Percentiles rank a stretch among this genome's conserved stretches.
phyloP scores from a whole-genome alignment of 495 filamentous ascomycete genomes.

The Schizothecium vesticola region DNA sequence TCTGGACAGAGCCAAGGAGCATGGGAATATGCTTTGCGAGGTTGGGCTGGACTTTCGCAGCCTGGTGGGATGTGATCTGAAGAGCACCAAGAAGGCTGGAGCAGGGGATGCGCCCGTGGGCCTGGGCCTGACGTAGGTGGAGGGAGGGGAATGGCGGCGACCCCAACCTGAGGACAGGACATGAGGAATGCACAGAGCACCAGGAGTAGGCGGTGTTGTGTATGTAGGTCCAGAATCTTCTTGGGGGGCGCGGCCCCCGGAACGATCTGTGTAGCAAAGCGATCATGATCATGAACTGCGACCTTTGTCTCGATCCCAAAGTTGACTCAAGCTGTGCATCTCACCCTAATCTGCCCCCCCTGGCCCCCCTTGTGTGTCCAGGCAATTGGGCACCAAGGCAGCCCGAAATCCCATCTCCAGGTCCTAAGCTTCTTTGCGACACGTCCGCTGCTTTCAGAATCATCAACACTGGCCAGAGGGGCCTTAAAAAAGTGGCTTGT shows the following conservation, averaged over 20 bases:
- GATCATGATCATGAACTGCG: background rate
- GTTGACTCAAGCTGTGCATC: background rate
- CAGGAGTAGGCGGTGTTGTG: background rate
- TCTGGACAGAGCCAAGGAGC: constrained; percentile 71
- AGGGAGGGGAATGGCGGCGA: background rate
- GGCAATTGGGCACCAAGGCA: background rate
- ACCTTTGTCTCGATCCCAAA: background rate
- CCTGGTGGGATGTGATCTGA: constrained; percentile 42
- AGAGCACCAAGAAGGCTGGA: background rate
- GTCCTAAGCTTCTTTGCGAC: background rate
- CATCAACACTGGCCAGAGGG: background rate
- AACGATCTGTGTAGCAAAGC: background rate
- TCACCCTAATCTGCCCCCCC: background rate
- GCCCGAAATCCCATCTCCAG: background rate
- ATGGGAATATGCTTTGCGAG: constrained; percentile 72
- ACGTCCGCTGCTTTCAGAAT: background rate
- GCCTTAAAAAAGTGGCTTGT: background rate
- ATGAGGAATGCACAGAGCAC: background rate
- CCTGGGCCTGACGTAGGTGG: constrained; percentile 34
- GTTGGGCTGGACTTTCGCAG: constrained; percentile 88
- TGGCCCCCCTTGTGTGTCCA: background rate
- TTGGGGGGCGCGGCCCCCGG: background rate
- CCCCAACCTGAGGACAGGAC: background rate
- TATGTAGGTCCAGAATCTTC: background rate
- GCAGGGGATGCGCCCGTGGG: constrained; percentile 32